Base-by-base conservation (phyloP, 1,139 yeast species). In the Barnettozyma hawaiiensis region DNA sequence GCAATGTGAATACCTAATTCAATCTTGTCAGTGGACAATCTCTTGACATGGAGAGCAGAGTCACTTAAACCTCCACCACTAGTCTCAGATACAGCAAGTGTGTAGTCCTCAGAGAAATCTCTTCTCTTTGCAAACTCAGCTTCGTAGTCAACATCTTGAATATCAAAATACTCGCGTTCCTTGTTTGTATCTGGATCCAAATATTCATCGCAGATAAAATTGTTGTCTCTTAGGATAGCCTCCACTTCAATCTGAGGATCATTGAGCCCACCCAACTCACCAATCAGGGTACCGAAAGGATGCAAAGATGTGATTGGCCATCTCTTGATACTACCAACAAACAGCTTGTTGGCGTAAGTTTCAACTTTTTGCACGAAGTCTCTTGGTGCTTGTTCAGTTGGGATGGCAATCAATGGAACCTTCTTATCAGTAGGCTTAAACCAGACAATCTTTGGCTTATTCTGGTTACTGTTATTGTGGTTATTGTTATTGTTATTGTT, bases 231-330 rank as follows among this genome's bases (percentile, higher is more conserved):
- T 53, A 92, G 71, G 45, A 92, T 83, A 1, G 97, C 87, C 61
- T 85, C 95, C 51, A 89, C 78, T 61, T 89, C 97, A 40, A 92
- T 85, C 27, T 74, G 70, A 6, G 81, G 75, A 51, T 84, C 92
- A 52, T 82, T 87, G 56, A 85, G 79, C 39, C 77, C 75, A 26
- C 98, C 98, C 51, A 92, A 70, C 56, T 85, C 87, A 43, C 90
- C 86, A 27, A 90, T 84, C 49, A 92, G 70, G 24, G 96, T 90
- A 56, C 98, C 98, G 59, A 92, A 92, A 4, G 98, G 98, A 69
- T 92, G 98, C 62, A 92, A 75, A 0, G 97, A 90, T 16, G 98
- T 92, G 64, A 92, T 92, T 61, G 98, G 98, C 98, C 98, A 92
- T 65, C 98, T 82, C 63, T 92, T 92, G 57, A 92, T 92, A 4